These are phyloP conservation scores for Westerdykella sp. DNA, from an alignment of 2,329 filamentous ascomycete species.

Conservation along the genomic window DNA sequence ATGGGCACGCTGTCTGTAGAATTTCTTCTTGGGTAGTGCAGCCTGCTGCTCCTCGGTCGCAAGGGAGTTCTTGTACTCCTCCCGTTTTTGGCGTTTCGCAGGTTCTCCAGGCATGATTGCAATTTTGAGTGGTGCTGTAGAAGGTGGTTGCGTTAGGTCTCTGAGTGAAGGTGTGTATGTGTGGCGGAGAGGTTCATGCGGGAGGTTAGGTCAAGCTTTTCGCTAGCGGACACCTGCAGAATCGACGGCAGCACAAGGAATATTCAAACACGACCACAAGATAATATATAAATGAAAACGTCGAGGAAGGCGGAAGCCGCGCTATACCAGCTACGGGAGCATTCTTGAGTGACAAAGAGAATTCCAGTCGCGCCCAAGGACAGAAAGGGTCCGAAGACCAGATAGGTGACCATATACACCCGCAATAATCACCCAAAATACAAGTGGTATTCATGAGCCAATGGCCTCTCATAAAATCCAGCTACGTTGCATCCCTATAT, in stretches of 20 bases:
- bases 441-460: slow-evolving; percentile 16
- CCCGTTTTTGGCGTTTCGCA: slow-evolving; percentile 42
- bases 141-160: slow-evolving; percentile 6
- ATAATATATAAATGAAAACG: not conserved
- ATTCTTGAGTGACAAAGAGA: no score
- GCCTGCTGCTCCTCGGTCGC: slow-evolving; percentile 39
- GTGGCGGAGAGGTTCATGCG: not conserved
- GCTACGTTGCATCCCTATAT: slow-evolving; percentile 6
- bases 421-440: slow-evolving; percentile 3
- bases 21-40: slow-evolving; percentile 83
- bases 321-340: no score
- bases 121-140: slow-evolving; percentile 4
- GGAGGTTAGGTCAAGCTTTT: slow-evolving; percentile 29
- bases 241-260: not conserved
- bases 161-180: slow-evolving; percentile 1
- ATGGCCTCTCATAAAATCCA: slow-evolving; percentile 25
- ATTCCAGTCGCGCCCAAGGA: not conserved
- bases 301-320: no score
- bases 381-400: not conserved
- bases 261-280: not conserved
- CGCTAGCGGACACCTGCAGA: slow-evolving; percentile 12
- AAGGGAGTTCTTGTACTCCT: slow-evolving; percentile 39
- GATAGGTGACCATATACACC: not conserved
- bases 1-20: slow-evolving; percentile 92
- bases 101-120: slow-evolving; percentile 30